A percentile compares a stretch with the other conserved stretches of the same genome.
phyloP scores from a whole-genome alignment of 805 yeast genomes.

The Saccharomycopsis sp. region DNA sequence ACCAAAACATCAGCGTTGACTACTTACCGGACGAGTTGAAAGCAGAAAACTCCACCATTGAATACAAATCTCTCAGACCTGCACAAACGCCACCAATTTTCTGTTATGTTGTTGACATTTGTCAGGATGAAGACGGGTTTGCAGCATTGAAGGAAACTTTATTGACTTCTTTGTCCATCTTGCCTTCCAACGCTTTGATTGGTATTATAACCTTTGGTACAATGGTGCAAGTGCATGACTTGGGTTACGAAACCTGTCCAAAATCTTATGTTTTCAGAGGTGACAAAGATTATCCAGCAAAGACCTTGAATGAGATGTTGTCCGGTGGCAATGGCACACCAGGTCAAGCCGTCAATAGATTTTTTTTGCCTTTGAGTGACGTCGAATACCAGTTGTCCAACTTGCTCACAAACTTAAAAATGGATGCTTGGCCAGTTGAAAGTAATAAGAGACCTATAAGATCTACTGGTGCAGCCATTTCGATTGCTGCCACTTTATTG shows the following conservation, averaged over 20 bases:
- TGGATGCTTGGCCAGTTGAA: conserved; percentile 85
- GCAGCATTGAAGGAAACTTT: conserved; percentile 76
- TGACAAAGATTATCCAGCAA: conserved; percentile 62
- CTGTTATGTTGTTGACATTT: conserved; percentile 76
- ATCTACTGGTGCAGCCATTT: conserved; percentile 87
- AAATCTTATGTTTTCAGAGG: conserved; percentile 84
- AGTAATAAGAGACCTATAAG: conserved; percentile 79
- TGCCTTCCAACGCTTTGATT: conserved; percentile 84
- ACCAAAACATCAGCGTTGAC: conserved; percentile 65
- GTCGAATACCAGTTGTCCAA: conserved; percentile 79
- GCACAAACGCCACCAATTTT: conserved; percentile 80
- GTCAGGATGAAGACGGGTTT: conserved; percentile 83
- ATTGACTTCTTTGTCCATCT: conserved; percentile 57
- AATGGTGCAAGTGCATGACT: conserved; percentile 82
- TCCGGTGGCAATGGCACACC: conserved; percentile 40
- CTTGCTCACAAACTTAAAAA: conserved; percentile 65
- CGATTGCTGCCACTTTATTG: conserved; percentile 71
- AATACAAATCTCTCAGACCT: conserved; percentile 75
- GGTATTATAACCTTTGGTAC: conserved; percentile 88
- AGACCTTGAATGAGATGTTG: conserved; percentile 52
- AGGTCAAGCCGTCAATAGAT: conserved; percentile 41
- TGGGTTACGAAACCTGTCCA: conserved; percentile 56
- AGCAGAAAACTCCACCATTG: conserved; percentile 64
- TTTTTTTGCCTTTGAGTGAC: conserved; percentile 62
- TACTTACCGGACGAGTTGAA: conserved; percentile 75